Conservation (phyloP, 352 stramenopile species). For the Globisporangium acanthophoron region DNA sequence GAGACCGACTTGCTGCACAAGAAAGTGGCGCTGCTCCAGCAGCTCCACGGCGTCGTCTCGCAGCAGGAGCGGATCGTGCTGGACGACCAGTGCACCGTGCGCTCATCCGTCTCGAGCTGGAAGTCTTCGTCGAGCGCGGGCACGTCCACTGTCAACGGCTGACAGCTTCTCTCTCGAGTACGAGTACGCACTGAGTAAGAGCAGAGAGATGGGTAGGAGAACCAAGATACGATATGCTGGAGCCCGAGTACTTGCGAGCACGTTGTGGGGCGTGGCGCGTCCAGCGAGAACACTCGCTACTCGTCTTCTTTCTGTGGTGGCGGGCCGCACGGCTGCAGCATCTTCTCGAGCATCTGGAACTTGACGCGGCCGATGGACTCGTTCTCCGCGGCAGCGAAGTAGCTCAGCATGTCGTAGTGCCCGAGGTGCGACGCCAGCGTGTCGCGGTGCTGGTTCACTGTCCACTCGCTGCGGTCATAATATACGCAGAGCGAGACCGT, state of each 20-base stretch:
- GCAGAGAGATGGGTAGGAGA: neutral
- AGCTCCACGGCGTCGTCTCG: constrained; percentile 51
- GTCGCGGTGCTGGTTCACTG: constrained; percentile 98
- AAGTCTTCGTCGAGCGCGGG: constrained; percentile 34
- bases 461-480: constrained; percentile 86
- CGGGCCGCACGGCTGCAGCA: constrained; percentile 75
- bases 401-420: constrained; percentile 97
- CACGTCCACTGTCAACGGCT: neutral
- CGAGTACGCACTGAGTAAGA: too few species aligned
- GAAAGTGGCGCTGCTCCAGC: constrained; percentile 43
- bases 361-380: constrained; percentile 92
- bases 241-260: neutral
- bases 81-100: constrained; percentile 60
- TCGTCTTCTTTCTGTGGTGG: constrained; percentile 74
- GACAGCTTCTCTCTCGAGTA: too few species aligned
- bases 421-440: constrained; percentile 96
- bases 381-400: constrained; percentile 98
- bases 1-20: constrained; percentile 46
- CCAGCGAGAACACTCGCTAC: constrained; percentile 15
- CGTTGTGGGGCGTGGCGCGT: too few species aligned
- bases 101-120: constrained; percentile 72
- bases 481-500: neutral
- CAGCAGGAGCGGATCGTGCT: constrained; percentile 37
- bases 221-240: too few species aligned
- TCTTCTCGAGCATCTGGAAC: constrained; percentile 65